phyloP scores from a whole-genome alignment of 148 eudicot genomes.

The Vaccinium darrowii region DNA sequence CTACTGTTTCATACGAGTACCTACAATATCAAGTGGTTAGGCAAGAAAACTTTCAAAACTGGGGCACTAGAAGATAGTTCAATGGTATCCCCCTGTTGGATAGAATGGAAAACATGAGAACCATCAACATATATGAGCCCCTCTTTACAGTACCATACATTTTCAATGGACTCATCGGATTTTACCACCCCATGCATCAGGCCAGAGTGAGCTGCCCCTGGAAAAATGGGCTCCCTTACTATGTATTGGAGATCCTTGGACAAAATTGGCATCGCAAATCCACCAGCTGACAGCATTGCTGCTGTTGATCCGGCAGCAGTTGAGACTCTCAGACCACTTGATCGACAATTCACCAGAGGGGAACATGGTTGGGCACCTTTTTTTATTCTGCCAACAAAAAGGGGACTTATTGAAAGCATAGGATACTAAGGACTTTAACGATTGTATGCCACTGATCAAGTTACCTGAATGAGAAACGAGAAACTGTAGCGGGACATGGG shows the following conservation, averaged over 20 bases:
- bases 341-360: slow-evolving; percentile 51
- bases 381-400: slow-evolving; percentile 40
- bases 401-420: not conserved
- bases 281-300: slow-evolving; percentile 94
- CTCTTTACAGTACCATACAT: slow-evolving; percentile 59
- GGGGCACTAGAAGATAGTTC: slow-evolving; percentile 66
- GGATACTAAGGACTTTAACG: not conserved
- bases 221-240: slow-evolving; percentile 79
- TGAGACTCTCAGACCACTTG: slow-evolving; percentile 89
- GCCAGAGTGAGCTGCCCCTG: slow-evolving; percentile 30
- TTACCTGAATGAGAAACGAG: slow-evolving; percentile 87
- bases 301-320: slow-evolving; percentile 97
- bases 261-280: slow-evolving; percentile 70
- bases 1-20: not conserved
- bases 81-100: slow-evolving; percentile 62
- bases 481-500: slow-evolving; percentile 88
- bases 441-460: not conserved
- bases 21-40: slow-evolving; percentile 34
- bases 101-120: slow-evolving; percentile 49
- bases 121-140: slow-evolving; percentile 77
- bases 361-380: slow-evolving; percentile 38
- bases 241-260: slow-evolving; percentile 88
- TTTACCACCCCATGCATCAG: slow-evolving; percentile 65
- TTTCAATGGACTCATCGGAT: slow-evolving; percentile 51
- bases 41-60: slow-evolving; percentile 63